These are phyloP conservation scores for Dalbergia oliveri DNA, from an alignment of 306 rosid species.

Conservation along the genomic window DNA sequence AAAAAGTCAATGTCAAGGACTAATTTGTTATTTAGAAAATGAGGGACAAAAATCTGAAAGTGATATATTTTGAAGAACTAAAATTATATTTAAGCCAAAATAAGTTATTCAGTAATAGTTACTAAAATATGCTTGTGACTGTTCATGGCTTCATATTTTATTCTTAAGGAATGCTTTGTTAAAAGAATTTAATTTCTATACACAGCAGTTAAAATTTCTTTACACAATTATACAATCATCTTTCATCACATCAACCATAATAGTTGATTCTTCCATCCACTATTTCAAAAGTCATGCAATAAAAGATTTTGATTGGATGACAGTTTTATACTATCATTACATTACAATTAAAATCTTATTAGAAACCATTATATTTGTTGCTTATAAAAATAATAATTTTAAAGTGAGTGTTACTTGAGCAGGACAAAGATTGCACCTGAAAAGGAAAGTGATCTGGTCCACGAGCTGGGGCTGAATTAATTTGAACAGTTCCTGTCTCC, in stretches of 20 bases:
- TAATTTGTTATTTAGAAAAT: too few species aligned
- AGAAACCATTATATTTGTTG: constrained; percentile 4
- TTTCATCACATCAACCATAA: too few species aligned
- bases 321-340: too few species aligned
- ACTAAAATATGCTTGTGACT: constrained; percentile 8
- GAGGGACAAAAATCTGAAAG: too few species aligned
- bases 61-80: too few species aligned
- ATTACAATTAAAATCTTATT: background rate
- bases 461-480: constrained; percentile 90
- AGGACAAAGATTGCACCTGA: constrained; percentile 59
- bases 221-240: too few species aligned
- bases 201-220: too few species aligned
- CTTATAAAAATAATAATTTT: background rate
- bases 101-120: background rate
- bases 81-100: background rate
- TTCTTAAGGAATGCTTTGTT: background rate
- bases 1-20: too few species aligned
- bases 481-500: constrained; percentile 91
- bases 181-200: background rate
- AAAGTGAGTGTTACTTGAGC: background rate
- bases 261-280: too few species aligned
- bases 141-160: constrained; percentile 1
- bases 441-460: constrained; percentile 95
- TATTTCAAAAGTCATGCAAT: too few species aligned
- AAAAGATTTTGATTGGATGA: too few species aligned